Conservation (phyloP, 768 basidiomycete species). For the Lentinula raphanica region DNA sequence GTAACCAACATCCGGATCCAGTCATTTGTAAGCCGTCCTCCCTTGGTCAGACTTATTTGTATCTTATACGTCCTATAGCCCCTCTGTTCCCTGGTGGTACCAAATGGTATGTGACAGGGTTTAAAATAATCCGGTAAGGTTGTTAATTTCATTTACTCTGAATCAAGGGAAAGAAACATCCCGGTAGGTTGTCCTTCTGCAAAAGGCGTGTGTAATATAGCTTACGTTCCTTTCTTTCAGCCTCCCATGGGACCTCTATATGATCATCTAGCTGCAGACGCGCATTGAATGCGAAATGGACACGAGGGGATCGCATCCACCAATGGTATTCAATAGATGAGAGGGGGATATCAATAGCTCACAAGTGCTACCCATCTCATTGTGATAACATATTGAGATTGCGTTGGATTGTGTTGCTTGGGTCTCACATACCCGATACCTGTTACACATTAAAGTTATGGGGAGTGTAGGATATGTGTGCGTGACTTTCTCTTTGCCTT, state of each 20-base stretch:
- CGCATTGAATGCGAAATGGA: constrained; percentile 1
- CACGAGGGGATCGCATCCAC: background rate
- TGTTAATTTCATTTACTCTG: constrained; percentile 6
- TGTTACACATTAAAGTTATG: background rate
- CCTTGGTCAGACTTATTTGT: background rate
- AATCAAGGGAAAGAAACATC: constrained; percentile 70
- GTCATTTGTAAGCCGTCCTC: constrained; percentile 80
- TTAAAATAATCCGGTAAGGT: background rate
- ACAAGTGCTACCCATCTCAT: background rate
- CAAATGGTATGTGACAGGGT: constrained; percentile 70
- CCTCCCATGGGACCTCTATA: constrained; percentile 59
- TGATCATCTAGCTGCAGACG: constrained; percentile 40
- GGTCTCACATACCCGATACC: background rate
- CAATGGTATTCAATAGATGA: background rate
- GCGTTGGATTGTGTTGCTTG: background rate
- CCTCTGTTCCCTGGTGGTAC: constrained; percentile 84
- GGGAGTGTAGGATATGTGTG: background rate
- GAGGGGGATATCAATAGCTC: background rate
- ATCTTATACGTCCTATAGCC: constrained; percentile 38
- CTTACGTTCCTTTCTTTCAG: constrained; percentile 26
- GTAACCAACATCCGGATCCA: constrained; percentile 81
- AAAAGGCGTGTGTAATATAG: background rate
- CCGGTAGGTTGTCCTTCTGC: constrained; percentile 47
- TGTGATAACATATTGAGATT: background rate
- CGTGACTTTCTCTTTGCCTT: background rate